phyloP scores from a whole-genome alignment of 78 protist genomes.

The Trichosphaerium sp. region DNA sequence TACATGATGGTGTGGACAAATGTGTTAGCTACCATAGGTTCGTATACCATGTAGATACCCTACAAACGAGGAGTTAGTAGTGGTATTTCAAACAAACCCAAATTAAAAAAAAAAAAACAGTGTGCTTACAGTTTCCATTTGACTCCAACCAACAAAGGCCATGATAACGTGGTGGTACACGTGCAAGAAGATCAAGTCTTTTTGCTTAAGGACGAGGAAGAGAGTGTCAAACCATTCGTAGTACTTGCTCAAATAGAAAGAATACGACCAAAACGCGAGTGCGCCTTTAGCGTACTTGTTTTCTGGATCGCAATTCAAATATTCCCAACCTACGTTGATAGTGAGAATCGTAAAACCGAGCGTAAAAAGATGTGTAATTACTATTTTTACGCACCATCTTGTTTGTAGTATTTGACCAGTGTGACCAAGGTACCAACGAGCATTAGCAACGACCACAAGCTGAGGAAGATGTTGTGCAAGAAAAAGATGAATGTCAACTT shows the following conservation, averaged over 20 bases:
- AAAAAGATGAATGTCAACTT: constrained; percentile 4
- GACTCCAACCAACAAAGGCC: constrained; percentile 17
- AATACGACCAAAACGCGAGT: constrained; percentile 32
- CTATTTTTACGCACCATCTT: not conserved
- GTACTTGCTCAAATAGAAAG: constrained; percentile 55
- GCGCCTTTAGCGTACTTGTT: constrained; percentile 19
- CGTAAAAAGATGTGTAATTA: not conserved
- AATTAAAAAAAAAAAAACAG: not conserved
- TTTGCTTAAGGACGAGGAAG: constrained; percentile 48
- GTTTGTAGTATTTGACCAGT: not conserved
- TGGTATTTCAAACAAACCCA: not conserved
- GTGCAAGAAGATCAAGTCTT: constrained; percentile 40
- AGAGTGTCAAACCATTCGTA: constrained; percentile 69
- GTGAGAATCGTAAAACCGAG: not conserved
- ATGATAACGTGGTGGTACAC: constrained; percentile 61
- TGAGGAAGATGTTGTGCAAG: constrained; percentile 32
- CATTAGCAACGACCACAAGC: constrained; percentile 40
- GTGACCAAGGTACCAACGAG: constrained; percentile 9
- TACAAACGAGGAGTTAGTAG: not conserved
- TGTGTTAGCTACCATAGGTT: constrained; percentile 24
- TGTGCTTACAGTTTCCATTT: not conserved
- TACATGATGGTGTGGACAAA: constrained; percentile 62
- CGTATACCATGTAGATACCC: constrained; percentile 18
- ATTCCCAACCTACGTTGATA: constrained; percentile 7
- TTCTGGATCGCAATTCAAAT: constrained; percentile 20